Evolutionary conservation across 2,329 filamentous ascomycete genomes (phyloP).

Genomic region (Monosporascus sp.): DNA sequence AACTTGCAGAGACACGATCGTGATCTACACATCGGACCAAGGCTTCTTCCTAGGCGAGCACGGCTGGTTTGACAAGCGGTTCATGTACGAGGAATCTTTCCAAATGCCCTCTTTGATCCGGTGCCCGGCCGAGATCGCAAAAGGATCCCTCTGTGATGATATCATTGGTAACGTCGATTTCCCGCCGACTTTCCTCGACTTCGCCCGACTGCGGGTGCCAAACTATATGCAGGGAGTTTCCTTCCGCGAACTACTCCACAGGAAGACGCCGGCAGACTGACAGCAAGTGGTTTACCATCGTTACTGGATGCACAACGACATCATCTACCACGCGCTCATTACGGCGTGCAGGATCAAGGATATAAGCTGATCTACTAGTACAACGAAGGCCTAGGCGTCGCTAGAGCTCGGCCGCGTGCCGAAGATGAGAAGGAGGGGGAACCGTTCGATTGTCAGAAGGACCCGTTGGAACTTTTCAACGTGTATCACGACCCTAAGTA

Average conservation of each 20-base stretch:
- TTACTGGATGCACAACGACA: slow-evolving; percentile 52
- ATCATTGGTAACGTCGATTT: slow-evolving; percentile 52
- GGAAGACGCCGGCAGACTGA: slow-evolving; percentile 37
- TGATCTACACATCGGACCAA: slow-evolving; percentile 51
- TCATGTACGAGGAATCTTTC: slow-evolving; percentile 54
- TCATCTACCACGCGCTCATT: slow-evolving; percentile 48
- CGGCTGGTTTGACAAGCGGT: slow-evolving; percentile 54
- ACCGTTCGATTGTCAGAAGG: slow-evolving; percentile 46
- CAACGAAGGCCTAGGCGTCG: slow-evolving; percentile 41
- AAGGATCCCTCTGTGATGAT: slow-evolving; percentile 36
- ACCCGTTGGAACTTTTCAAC: slow-evolving; percentile 46
- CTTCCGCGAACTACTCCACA: slow-evolving; percentile 33
- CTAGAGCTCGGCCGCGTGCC: slow-evolving; percentile 36
- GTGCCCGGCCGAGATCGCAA: slow-evolving; percentile 36
- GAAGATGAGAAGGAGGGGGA: slow-evolving; percentile 47
- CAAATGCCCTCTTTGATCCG: slow-evolving; percentile 50
- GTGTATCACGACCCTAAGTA: slow-evolving; percentile 35
- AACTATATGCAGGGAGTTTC: slow-evolving; percentile 48
- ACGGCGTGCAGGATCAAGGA: slow-evolving; percentile 44
- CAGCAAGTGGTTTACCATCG: slow-evolving; percentile 49
- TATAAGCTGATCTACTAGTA: slow-evolving; percentile 56
- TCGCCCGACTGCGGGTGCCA: slow-evolving; percentile 34
- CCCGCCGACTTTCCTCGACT: slow-evolving; percentile 44
- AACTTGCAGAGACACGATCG: slow-evolving; percentile 39
- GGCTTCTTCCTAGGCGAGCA: slow-evolving; percentile 54